Percentiles rank a stretch among this genome's conserved stretches.
Evolutionary conservation across 768 basidiomycete species (phyloP).

Genomic region (Agrocybe praecox): DNA sequence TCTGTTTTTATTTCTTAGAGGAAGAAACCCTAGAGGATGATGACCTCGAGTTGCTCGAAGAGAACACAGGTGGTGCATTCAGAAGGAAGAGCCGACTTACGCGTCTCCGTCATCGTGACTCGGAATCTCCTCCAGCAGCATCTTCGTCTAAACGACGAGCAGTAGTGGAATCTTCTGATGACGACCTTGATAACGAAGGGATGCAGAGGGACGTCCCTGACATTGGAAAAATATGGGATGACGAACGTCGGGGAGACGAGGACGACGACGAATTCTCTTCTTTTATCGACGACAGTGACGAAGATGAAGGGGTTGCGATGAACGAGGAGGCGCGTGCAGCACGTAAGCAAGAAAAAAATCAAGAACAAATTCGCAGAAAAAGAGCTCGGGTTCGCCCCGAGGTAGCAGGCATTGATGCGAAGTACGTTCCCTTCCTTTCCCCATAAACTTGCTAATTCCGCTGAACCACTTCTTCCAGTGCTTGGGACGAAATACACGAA

Average conservation of each 20-base stretch:
- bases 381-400: constrained; percentile 68
- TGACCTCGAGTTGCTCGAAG: constrained; percentile 85
- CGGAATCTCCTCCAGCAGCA: constrained; percentile 66
- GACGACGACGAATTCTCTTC: constrained; percentile 81
- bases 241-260: constrained; percentile 64
- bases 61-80: constrained; percentile 86
- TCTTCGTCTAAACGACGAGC: constrained; percentile 61
- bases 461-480: constrained; percentile 46
- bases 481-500: constrained; percentile 94
- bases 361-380: constrained; percentile 70
- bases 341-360: constrained; percentile 63
- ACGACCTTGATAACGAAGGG: constrained; percentile 65
- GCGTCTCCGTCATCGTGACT: constrained; percentile 69
- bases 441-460: constrained; percentile 1
- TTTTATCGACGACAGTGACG: constrained; percentile 82
- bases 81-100: constrained; percentile 67
- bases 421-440: constrained; percentile 48
- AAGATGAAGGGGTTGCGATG: constrained; percentile 70
- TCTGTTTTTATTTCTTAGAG: constrained; percentile 41
- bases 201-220: constrained; percentile 62
- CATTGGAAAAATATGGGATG: constrained; percentile 83
- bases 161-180: constrained; percentile 74
- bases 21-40: constrained; percentile 88
- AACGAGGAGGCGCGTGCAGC: constrained; percentile 80
- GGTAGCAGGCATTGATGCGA: constrained; percentile 79